Evolutionary conservation across 2,329 filamentous ascomycete genomes (phyloP).

Genomic region (Penicillium sp.): DNA sequence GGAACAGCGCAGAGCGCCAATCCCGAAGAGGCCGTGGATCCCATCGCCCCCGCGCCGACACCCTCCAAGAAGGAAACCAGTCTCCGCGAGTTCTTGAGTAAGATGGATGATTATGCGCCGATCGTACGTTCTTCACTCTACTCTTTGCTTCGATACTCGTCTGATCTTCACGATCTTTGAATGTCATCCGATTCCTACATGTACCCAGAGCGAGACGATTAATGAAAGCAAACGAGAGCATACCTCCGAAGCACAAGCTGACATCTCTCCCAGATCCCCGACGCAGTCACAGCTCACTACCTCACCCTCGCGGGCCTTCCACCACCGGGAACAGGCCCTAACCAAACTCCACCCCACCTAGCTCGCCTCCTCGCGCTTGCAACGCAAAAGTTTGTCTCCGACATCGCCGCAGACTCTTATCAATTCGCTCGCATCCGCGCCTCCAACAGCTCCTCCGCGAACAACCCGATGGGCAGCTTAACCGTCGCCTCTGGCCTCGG

Average conservation of each 20-base stretch:
- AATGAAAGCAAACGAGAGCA: background rate
- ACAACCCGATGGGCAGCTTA: conserved; percentile 86
- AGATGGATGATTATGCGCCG: conserved; percentile 98
- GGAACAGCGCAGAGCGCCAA: conserved; percentile 5
- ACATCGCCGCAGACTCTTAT: conserved; percentile 95
- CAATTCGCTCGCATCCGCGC: conserved; percentile 95
- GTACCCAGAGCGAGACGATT: background rate
- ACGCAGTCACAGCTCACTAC: conserved; percentile 97
- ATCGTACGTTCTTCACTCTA: conserved; percentile 64
- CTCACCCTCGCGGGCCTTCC: conserved; percentile 93
- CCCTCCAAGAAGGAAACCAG: conserved; percentile 87
- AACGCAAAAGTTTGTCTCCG: conserved; percentile 98
- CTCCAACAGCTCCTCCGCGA: conserved; percentile 80
- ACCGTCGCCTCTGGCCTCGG: conserved; percentile 63
- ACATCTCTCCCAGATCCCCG: conserved; percentile 71
- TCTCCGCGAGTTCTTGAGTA: conserved; percentile 84
- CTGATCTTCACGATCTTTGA: background rate
- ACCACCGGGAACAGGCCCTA: conserved; percentile 78
- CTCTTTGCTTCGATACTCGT: background rate
- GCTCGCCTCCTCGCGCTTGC: conserved; percentile 91
- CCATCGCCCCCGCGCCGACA: conserved; percentile 48
- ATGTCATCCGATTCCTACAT: background rate
- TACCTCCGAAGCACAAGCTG: conserved; percentile 5
- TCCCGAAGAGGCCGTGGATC: conserved; percentile 5
- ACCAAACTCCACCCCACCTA: conserved; percentile 72